These are phyloP conservation scores for Candida ovalis DNA, from an alignment of 805 yeast genomes.

Conservation along the genomic window DNA sequence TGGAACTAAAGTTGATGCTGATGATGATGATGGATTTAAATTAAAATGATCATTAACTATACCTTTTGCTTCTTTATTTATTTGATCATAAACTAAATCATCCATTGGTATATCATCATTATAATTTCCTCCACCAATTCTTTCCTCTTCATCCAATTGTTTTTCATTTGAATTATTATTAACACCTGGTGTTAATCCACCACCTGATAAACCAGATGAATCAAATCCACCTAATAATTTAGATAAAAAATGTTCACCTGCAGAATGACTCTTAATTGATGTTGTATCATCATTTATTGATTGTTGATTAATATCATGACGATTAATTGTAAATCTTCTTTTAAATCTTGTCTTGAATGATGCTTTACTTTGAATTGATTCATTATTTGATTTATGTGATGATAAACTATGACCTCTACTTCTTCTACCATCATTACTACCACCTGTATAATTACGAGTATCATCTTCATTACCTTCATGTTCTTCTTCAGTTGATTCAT, in stretches of 20 bases:
- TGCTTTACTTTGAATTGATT: constrained; percentile 1
- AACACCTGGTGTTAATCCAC: constrained; percentile 18
- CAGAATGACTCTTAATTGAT: background rate
- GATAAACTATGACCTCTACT: background rate
- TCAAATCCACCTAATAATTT: constrained; percentile 13
- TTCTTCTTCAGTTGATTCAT: constrained; percentile 7
- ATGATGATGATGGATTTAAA: constrained; percentile 20
- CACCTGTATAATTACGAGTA: too few species aligned
- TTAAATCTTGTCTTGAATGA: constrained; percentile 14
- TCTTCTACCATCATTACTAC: too few species aligned
- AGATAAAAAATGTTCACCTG: constrained; percentile 8
- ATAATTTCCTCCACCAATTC: constrained; percentile 14
- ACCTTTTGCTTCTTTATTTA: constrained; percentile 51
- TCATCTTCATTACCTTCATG: background rate
- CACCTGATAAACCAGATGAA: constrained; percentile 6
- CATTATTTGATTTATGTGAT: background rate
- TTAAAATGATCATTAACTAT: constrained; percentile 47
- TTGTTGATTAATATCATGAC: constrained; percentile 1
- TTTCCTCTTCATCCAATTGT: constrained; percentile 37
- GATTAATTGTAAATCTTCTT: constrained; percentile 14
- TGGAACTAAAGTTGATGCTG: constrained; percentile 12
- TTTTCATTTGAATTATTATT: constrained; percentile 18
- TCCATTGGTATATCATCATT: constrained; percentile 37
- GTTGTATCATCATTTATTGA: background rate
- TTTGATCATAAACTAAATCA: constrained; percentile 38